Percentiles rank a stretch among this genome's conserved stretches.
Evolutionary conservation across 352 stramenopile species (phyloP).

Genomic region (Phytophthora nicotianae): DNA sequence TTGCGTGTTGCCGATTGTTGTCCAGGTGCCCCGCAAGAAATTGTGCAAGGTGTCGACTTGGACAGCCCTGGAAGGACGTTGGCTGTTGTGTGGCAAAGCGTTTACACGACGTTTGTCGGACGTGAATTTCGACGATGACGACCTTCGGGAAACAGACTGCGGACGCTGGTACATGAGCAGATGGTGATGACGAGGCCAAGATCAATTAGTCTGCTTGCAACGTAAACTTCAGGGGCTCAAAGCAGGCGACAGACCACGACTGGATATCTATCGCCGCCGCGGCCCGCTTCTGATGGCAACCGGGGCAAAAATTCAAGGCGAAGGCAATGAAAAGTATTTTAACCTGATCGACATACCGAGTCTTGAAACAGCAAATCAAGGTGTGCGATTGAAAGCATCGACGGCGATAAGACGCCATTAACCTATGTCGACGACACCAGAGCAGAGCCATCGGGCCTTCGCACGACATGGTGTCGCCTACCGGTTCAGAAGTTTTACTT

Average conservation of each 20-base stretch:
- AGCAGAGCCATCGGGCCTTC: no score
- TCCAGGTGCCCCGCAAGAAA: constrained; percentile 8
- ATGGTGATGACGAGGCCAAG: neutral
- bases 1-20: constrained; percentile 3
- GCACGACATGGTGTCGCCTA: no score
- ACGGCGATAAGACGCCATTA: neutral
- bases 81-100: neutral
- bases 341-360: neutral
- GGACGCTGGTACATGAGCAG: neutral
- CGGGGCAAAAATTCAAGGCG: no score
- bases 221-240: no score
- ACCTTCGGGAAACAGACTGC: neutral
- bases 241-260: no score
- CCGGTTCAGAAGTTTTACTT: no score
- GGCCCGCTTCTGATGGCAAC: neutral
- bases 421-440: neutral
- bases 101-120: neutral
- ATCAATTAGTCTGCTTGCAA: neutral
- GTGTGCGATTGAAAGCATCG: neutral
- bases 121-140: constrained; percentile 6
- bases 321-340: neutral
- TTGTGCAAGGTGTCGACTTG: constrained; percentile 6
- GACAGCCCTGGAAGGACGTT: neutral
- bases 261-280: neutral
- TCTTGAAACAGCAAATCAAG: neutral